Base-by-base conservation (phyloP, 2,329 filamentous ascomycete species). In the Colletotrichum tanaceti region DNA sequence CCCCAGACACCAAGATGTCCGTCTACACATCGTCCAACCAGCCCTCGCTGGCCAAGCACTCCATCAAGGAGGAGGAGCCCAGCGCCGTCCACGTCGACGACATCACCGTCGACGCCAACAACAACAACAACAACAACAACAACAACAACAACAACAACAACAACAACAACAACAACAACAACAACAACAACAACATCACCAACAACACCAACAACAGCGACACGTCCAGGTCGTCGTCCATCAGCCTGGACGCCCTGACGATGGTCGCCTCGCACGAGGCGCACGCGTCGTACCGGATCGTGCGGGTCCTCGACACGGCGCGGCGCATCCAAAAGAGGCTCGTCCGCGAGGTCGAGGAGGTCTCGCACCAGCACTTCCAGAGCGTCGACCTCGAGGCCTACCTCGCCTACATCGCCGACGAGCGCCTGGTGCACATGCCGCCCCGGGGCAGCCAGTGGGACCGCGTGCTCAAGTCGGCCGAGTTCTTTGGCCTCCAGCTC, bases 391-490 rank as follows among this genome's bases (percentile, higher is more conserved):
- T 68, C 32, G 46, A 68, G 24, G 47, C 60, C 18, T 81, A 81
- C 53, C 75, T 81, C 16, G 71, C 75, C 24, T 78, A 75, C 71
- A 80, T 82, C 59, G 75, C 76, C 13, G 77, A 81, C 64, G 76
- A 81, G 61, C 79, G 80, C 35, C 74, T 81, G 16, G 76, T 79
- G 18, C 79, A 81, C 60, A 82, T 82, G 78, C 80, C 80, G 3
- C 74, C 74, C 5, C 73, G 77, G 46, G 80, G 79, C n/a, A 81
- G 79, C 59, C 75, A 78, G 54, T 82, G 79, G 79, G 80, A 82
- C 63, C 76, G 77, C 1, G 79, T 82, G 1, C 72, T 82, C 38
- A 78, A 77, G 46, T 76, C 77, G 18, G 80, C 80, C 3, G 79
- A 82, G 65, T 81, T 79, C 74, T 82, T 81, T 50, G 80, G 79